phyloP scores from a whole-genome alignment of 768 basidiomycete species.

The Udeniomyces megalosporus region DNA sequence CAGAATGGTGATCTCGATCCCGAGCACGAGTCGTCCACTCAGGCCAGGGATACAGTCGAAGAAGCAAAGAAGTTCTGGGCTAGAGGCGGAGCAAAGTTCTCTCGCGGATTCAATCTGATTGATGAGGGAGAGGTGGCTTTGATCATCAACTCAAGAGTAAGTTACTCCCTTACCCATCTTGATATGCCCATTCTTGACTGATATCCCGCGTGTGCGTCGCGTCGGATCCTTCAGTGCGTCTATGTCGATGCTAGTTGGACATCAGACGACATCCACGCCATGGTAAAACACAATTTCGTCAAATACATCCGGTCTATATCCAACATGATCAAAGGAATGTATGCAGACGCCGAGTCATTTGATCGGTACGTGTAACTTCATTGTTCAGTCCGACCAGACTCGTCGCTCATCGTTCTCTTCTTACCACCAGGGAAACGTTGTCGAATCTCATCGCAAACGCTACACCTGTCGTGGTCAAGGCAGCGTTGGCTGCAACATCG shows the following conservation, averaged over 20 bases:
- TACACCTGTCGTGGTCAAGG: slow-evolving; percentile 36
- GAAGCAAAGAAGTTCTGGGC: not conserved
- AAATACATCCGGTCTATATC: slow-evolving; percentile 55
- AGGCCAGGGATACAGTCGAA: not conserved
- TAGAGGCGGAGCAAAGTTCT: not conserved
- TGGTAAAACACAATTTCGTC: slow-evolving; percentile 57
- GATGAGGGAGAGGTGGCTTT: slow-evolving; percentile 46
- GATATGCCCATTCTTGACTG: not conserved
- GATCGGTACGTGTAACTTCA: slow-evolving; percentile 35
- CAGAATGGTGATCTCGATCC: slow-evolving; percentile 19
- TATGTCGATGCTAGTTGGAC: slow-evolving; percentile 47
- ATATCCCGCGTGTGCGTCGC: not conserved
- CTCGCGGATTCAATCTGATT: too few relatives aligned
- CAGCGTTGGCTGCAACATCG: too few relatives aligned
- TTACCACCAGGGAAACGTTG: slow-evolving; percentile 35
- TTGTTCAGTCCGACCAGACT: not conserved
- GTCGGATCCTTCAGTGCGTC: slow-evolving; percentile 42
- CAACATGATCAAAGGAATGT: slow-evolving; percentile 44
- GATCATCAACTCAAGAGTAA: slow-evolving; percentile 68
- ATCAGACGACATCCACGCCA: slow-evolving; percentile 51
- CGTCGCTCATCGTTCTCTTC: slow-evolving; percentile 3
- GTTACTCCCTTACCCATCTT: slow-evolving; percentile 26
- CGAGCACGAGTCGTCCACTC: not conserved
- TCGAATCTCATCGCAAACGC: slow-evolving; percentile 48
- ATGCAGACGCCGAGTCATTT: slow-evolving; percentile 30